These are phyloP conservation scores for Hyaloscypha finlandica DNA, from an alignment of 495 filamentous ascomycete genomes.

Conservation along the genomic window DNA sequence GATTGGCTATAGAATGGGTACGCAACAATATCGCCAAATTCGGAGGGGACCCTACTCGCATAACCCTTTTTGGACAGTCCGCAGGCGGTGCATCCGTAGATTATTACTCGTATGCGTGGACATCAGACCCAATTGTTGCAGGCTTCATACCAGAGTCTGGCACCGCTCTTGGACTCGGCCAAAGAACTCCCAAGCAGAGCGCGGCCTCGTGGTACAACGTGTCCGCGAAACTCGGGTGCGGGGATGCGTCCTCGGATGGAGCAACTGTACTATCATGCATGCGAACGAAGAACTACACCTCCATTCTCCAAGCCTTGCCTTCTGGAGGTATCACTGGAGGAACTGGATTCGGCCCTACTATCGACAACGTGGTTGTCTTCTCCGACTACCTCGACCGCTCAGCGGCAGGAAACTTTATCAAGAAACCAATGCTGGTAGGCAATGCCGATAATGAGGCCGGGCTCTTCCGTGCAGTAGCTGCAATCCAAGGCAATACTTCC, in stretches of 20 bases:
- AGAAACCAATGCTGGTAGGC: conserved; percentile 45
- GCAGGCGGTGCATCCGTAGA: conserved; percentile 54
- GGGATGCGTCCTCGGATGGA: conserved; percentile 37
- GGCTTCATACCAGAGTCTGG: conserved; percentile 56
- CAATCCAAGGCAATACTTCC: conserved; percentile 14
- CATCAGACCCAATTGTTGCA: conserved; percentile 45
- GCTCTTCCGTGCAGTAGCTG: conserved; percentile 33
- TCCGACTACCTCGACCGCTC: conserved; percentile 42
- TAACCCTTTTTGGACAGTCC: conserved; percentile 46
- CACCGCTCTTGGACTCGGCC: conserved; percentile 38
- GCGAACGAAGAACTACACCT: conserved; percentile 37
- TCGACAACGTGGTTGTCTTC: conserved; percentile 57
- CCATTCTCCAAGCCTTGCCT: conserved; percentile 36
- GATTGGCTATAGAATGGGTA: conserved; percentile 64
- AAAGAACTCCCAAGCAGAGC: conserved; percentile 25
- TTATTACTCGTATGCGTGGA: conserved; percentile 53
- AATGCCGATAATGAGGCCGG: conserved; percentile 50
- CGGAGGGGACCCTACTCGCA: conserved; percentile 44
- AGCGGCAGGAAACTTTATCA: conserved; percentile 38
- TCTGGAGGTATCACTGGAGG: conserved; percentile 23
- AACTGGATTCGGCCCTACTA: conserved; percentile 49
- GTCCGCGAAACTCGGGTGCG: conserved; percentile 44
- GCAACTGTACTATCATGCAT: conserved; percentile 50
- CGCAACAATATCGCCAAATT: conserved; percentile 57
- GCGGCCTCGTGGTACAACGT: conserved; percentile 42